Base-by-base conservation (phyloP, 495 filamentous ascomycete genomes). In the Podospora conica region DNA sequence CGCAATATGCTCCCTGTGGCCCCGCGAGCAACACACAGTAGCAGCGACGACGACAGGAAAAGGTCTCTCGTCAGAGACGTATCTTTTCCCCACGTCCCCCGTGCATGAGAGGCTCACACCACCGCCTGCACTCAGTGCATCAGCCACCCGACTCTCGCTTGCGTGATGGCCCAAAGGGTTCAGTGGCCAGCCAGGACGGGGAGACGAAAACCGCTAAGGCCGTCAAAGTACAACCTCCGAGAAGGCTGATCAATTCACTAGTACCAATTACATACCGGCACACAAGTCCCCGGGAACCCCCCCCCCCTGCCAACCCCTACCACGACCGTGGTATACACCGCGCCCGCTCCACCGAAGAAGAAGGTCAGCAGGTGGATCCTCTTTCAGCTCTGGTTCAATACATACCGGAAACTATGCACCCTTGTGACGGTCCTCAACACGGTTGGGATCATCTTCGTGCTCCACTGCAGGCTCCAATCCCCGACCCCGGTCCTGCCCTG, bases 401-500 rank as follows among this genome's bases (percentile, higher is more conserved):
- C 78, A 33, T 81, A 81, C 64, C 73, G 75, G 24, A 81, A 79
- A 71, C 77, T 81, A 67, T 81, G 79, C 73, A 78, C 70, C 24
- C 76, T 81, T 57, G 74, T 79, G 40, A 76, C 72, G 0, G 28
- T 70, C 56, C 70, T 79, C 65, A 81, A 81, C 70, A 48, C 77
- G 58, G 65, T 66, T 24, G 79, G 79, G 20, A 78, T 81, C 56
- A 65, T 79, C 66, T 54, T 81, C n/a, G n/a, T n/a, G n/a, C n/a
- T n/a, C n/a, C n/a, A n/a, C n/a, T n/a, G n/a, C n/a, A n/a, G n/a
- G n/a, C n/a, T n/a, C n/a, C n/a, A n/a, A n/a, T n/a, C n/a, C n/a
- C n/a, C n/a, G n/a, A n/a, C n/a, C n/a, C n/a, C n/a, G n/a, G n/a
- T n/a, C n/a, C n/a, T n/a, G n/a, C n/a, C n/a, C n/a, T n/a, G n/a